Percentiles rank a stretch among this genome's conserved stretches.
phyloP scores from a whole-genome alignment of 2,329 filamentous ascomycete species.

The Colletotrichum neosansevieriae region DNA sequence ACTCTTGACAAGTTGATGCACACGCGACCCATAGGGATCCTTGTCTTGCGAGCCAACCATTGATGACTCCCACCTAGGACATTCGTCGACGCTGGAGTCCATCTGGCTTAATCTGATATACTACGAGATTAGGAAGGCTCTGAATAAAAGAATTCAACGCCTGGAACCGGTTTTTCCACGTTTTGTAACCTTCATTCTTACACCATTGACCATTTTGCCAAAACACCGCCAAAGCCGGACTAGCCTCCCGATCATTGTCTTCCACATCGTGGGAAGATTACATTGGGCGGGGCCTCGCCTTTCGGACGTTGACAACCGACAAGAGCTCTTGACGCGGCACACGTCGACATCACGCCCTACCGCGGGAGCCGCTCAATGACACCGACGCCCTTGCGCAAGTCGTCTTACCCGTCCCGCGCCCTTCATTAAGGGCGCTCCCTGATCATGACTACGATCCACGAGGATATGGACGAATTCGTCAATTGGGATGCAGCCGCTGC shows the following conservation, averaged over 20 bases:
- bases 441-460: slow-evolving; percentile 52
- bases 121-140: slow-evolving; percentile 8
- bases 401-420: slow-evolving; percentile 24
- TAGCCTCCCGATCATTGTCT: slow-evolving; percentile 11
- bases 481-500: slow-evolving; percentile 68
- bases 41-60: slow-evolving; percentile 32
- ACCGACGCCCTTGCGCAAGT: slow-evolving; percentile 34
- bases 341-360: slow-evolving; percentile 17
- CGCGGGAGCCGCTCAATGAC: slow-evolving; percentile 24
- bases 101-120: slow-evolving; percentile 29
- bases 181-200: slow-evolving; percentile 29
- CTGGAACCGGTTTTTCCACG: slow-evolving; percentile 6
- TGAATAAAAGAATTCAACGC: slow-evolving; percentile 39
- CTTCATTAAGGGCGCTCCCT: slow-evolving; percentile 24
- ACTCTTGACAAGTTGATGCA: slow-evolving; percentile 39
- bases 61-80: slow-evolving; percentile 37
- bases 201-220: slow-evolving; percentile 38
- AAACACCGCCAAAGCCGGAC: slow-evolving; percentile 10
- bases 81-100: slow-evolving; percentile 22
- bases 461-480: slow-evolving; percentile 73
- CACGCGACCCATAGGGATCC: slow-evolving; percentile 37
- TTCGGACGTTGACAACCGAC: slow-evolving; percentile 27
- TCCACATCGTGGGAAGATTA: slow-evolving; percentile 7
- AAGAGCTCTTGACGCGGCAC: slow-evolving; percentile 16
- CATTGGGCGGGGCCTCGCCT: slow-evolving; percentile 36